Conservation (phyloP, 495 filamentous ascomycete species). For the Rostrohypoxylon terebratum region DNA sequence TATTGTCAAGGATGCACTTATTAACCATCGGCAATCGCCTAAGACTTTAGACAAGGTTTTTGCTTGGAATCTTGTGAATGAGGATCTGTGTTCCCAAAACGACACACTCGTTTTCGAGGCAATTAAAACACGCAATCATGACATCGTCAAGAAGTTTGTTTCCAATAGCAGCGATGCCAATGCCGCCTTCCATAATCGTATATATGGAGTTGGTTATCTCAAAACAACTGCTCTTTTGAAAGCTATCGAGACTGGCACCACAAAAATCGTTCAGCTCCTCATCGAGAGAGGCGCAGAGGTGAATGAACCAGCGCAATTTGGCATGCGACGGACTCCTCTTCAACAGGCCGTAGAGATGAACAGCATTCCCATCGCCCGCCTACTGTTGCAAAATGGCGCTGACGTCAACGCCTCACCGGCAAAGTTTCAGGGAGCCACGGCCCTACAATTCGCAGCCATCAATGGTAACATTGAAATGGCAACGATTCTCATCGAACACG, state of each 20-base stretch:
- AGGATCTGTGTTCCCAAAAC: no score
- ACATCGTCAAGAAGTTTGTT: no score
- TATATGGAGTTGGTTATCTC: no score
- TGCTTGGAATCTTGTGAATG: not conserved
- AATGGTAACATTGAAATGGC: conserved; percentile 24
- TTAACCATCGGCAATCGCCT: not conserved
- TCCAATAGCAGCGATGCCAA: not conserved
- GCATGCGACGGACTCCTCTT: conserved; percentile 40
- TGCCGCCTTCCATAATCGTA: no score
- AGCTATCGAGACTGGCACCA: conserved; percentile 26
- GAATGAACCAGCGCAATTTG: conserved; percentile 22
- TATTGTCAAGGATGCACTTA: not conserved
- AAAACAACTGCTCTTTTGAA: conserved; percentile 18
- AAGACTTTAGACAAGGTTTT: not conserved
- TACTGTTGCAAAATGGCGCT: conserved; percentile 29
- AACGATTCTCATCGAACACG: conserved; percentile 14
- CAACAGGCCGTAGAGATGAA: conserved; percentile 47
- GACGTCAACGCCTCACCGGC: conserved; percentile 22
- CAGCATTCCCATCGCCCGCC: conserved; percentile 34
- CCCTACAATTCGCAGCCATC: conserved; percentile 34
- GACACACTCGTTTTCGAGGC: no score
- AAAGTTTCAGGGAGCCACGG: conserved; percentile 12
- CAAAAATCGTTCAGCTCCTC: conserved; percentile 47
- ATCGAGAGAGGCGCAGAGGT: conserved; percentile 50
- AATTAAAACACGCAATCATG: no score